Evolutionary conservation across 768 basidiomycete genomes (phyloP), one percentile per base, ranked within the genome.

Genomic region (Lentinula sp.): DNA sequence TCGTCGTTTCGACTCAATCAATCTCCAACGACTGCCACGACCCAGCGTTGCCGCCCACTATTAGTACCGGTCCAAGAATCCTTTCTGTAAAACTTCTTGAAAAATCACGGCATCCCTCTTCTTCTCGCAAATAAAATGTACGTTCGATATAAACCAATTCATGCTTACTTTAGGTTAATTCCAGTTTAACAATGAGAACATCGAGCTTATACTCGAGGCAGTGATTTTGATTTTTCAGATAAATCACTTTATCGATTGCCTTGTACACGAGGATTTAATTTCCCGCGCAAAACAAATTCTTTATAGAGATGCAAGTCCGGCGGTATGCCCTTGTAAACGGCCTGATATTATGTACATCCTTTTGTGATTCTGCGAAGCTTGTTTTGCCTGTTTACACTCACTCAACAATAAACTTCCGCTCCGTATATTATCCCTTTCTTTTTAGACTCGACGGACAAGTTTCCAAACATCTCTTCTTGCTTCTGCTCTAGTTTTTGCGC

Each of bases 241-340:
- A 45, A 57, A 42, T 8, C 31, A 16, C n/a, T 51, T 59, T 59
- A 59, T 59, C 58, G 58, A 59, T 58, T 40, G 28, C 43, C 42
- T 35, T 50, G 32, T 51, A 59, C 58, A 59, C 58, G 58, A 59
- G 58, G 58, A 49, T 59, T 59, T 59, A 59, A 59, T 59, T 50
- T 59, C 58, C 11, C 45, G 31, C 42, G 43, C 11, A 54, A 8
- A 45, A 23, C 18, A 23, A 21, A 48, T 48, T 39, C 37, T 39
- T 57, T 37, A 16, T 42, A 43, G 37, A 23, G 28, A 37, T 57
- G 55, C 34, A 35, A 42, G 8, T 39, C 28, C 40, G 56, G 56
- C 40, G 45, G 56, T 32, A 43, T 45, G 34, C 40, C 31, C 37
- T 54, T 42, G 42, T 31, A 42, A 32, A 43, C 56, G 45, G 40